Base-by-base conservation (phyloP, 768 basidiomycete species). In the Tulasnella sp. region DNA sequence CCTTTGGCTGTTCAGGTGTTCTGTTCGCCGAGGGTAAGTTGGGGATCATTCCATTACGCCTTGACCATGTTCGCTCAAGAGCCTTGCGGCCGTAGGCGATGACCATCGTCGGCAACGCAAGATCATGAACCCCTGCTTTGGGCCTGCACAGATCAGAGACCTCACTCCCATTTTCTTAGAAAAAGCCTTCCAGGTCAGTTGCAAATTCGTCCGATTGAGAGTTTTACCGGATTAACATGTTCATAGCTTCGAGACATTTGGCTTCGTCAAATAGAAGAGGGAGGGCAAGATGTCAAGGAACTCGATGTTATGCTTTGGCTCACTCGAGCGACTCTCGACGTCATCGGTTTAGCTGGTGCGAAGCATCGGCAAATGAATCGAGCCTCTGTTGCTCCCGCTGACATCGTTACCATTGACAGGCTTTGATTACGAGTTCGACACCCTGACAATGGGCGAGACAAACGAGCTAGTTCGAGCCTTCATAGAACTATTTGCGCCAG, bases 111-210 rank as follows among this genome's bases (percentile, higher is more conserved):
- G 64, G 5, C 66, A 73, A 47, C 64, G 64, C 17, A 66, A 59
- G 37, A 67, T 73, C 19, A 73, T 73, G 40, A 90, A 89, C 74
- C 88, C 89, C 14, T 88, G 88, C 0, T 90, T 90, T 75, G 87
- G 88, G 0, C 81, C 83, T 1, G 78, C 83, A 0, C 88, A 89
- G 75, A 83, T 90, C 62, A 81, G 87, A 3, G 85, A 84, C 52
- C 77, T 89, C 14, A 88, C 86, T 0, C 81, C 81, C 12, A 85
- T 86, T 14, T 89, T 90, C 73, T 75, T 87, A 3, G 82, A 84
- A 2, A 89, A 88, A 77, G 80, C 88, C 0, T 75, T 83, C 0
- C 79, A 85, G 78, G 88, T 86, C 75, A 36, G 64, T 29, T 34
- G 5, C 26, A 7, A 26, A 69, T 39, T 6, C 16, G 8, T 5